A percentile compares a stretch with the other conserved stretches of the same genome.
These are phyloP conservation scores for Inosperma sp. DNA, from an alignment of 768 basidiomycete species.

Conservation along the genomic window DNA sequence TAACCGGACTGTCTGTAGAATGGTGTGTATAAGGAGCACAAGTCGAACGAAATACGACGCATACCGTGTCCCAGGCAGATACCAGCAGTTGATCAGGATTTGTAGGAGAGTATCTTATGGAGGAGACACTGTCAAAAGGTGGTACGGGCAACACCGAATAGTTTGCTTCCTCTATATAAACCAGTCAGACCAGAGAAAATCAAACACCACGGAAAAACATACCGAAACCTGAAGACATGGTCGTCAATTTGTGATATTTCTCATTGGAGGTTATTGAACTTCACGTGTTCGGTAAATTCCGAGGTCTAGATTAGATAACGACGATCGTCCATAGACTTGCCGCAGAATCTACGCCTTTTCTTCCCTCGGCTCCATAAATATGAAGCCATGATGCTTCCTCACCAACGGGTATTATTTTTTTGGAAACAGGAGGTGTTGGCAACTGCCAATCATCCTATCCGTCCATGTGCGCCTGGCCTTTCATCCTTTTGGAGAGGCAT, in stretches of 20 bases:
- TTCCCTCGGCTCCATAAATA: too few relatives aligned
- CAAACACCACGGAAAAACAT: background rate
- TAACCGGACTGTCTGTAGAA: constrained; percentile 34
- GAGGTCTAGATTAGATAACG: too few relatives aligned
- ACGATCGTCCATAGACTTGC: too few relatives aligned
- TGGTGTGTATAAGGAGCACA: constrained; percentile 4
- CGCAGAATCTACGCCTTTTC: too few relatives aligned
- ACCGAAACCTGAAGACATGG: constrained; percentile 10
- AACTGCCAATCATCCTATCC: too few relatives aligned
- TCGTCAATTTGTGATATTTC: background rate
- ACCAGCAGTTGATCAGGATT: constrained; percentile 77
- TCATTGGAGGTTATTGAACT: background rate
- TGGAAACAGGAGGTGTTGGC: too few relatives aligned
- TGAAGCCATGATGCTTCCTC: too few relatives aligned
- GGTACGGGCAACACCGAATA: constrained; percentile 42
- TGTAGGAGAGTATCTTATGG: constrained; percentile 74
- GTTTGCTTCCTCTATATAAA: constrained; percentile 21
- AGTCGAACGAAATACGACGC: constrained; percentile 14
- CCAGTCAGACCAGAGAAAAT: background rate
- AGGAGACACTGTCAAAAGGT: constrained; percentile 82
- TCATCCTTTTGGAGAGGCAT: too few relatives aligned
- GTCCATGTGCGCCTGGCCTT: too few relatives aligned
- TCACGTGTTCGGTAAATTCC: too few relatives aligned
- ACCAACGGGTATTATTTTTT: too few relatives aligned
- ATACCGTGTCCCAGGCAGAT: constrained; percentile 84